Percentiles rank a stretch among this genome's conserved stretches.
Conservation (phyloP, 306 rosid species). For the Cyclanthera cordifolia region DNA sequence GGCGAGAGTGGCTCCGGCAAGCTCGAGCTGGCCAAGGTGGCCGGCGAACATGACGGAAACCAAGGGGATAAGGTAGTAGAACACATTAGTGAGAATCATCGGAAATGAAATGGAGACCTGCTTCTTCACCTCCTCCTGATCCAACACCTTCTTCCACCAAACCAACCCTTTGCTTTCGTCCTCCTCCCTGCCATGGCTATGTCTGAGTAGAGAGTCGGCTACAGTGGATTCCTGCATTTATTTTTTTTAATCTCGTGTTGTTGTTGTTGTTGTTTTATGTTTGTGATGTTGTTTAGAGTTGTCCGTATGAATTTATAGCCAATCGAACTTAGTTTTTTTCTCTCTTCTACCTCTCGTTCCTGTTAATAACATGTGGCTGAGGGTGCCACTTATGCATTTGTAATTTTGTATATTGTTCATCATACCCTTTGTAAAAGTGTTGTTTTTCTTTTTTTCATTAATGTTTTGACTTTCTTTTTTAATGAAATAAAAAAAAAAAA, state of each 20-base stretch:
- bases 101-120: constrained; percentile 51
- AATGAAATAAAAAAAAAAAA: too few species aligned
- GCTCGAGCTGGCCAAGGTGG: constrained; percentile 64
- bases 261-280: neutral
- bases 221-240: neutral
- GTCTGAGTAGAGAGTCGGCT: neutral
- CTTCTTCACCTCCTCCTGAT: constrained; percentile 41
- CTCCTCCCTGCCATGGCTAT: constrained; percentile 1
- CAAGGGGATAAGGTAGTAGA: constrained; percentile 41
- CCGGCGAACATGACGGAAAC: constrained; percentile 89
- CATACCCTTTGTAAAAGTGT: too few species aligned
- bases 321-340: too few species aligned
- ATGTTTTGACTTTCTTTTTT: too few species aligned
- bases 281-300: too few species aligned
- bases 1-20: constrained; percentile 72
- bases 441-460: too few species aligned
- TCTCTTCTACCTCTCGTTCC: too few species aligned
- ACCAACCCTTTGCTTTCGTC: neutral
- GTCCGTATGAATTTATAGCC: too few species aligned
- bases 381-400: too few species aligned
- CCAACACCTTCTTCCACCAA: constrained; percentile 50
- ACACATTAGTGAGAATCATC: constrained; percentile 54
- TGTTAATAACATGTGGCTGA: too few species aligned
- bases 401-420: too few species aligned
- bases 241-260: too few species aligned